phyloP scores from a whole-genome alignment of 306 rosid species.

The Prunus salicina region DNA sequence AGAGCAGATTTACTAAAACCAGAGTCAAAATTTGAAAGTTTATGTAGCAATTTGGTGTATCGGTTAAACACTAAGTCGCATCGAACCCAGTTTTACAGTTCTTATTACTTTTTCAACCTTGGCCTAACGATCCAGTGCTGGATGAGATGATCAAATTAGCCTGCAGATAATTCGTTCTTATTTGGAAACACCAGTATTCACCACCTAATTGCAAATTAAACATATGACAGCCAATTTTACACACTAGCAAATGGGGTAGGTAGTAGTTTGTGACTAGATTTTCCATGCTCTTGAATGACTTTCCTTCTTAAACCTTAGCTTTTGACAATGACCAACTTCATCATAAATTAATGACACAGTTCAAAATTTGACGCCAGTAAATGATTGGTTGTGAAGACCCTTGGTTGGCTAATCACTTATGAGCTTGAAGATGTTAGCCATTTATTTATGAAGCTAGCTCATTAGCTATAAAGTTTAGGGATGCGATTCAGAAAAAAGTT shows the following conservation, averaged over 20 bases:
- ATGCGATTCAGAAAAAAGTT: neutral
- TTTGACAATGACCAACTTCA: neutral
- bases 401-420: neutral
- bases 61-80: neutral
- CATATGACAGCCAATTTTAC: neutral
- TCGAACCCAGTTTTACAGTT: neutral
- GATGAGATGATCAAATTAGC: neutral
- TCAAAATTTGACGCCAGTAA: neutral
- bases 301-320: neutral
- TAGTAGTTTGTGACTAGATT: neutral
- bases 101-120: neutral
- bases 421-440: too few species aligned
- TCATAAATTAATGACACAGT: neutral
- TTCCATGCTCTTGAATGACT: neutral
- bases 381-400: neutral
- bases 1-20: too few species aligned
- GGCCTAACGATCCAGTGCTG: neutral
- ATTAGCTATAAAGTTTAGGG: too few species aligned
- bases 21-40: too few species aligned
- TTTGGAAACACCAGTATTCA: neutral
- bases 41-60: too few species aligned
- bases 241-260: neutral
- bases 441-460: too few species aligned
- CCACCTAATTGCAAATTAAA: neutral
- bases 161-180: neutral